phyloP scores from a whole-genome alignment of 2,329 filamentous ascomycete species.

The Emergomyces pasteurianus region DNA sequence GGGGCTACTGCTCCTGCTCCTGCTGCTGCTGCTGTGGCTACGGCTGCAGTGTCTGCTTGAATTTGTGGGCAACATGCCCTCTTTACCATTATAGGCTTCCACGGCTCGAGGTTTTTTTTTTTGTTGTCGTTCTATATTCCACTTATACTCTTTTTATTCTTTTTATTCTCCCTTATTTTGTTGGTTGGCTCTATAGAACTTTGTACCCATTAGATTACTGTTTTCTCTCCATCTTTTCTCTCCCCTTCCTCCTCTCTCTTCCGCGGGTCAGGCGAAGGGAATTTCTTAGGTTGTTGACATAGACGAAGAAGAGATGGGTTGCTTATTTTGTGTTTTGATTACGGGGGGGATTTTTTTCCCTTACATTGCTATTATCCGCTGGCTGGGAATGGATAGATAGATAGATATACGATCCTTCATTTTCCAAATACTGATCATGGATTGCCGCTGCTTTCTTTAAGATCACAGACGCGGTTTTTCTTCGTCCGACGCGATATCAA shows the following conservation, averaged over 20 bases:
- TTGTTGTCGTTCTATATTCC: background rate
- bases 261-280: no score
- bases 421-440: no score
- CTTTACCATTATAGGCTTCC: background rate
- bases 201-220: background rate
- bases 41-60: background rate
- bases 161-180: background rate
- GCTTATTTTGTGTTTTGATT: no score
- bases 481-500: no score
- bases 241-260: background rate
- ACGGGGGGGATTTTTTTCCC: background rate
- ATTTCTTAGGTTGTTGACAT: no score
- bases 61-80: background rate
- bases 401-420: no score
- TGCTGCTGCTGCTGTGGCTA: background rate
- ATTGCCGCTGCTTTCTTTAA: no score
- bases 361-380: background rate
- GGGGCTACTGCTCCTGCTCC: background rate
- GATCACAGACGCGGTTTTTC: no score
- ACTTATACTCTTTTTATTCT: background rate
- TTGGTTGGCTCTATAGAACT: background rate
- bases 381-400: background rate
- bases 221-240: background rate
- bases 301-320: no score
- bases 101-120: background rate